phyloP scores from a whole-genome alignment of 139 green algal species.

The Chlorella sp. region DNA sequence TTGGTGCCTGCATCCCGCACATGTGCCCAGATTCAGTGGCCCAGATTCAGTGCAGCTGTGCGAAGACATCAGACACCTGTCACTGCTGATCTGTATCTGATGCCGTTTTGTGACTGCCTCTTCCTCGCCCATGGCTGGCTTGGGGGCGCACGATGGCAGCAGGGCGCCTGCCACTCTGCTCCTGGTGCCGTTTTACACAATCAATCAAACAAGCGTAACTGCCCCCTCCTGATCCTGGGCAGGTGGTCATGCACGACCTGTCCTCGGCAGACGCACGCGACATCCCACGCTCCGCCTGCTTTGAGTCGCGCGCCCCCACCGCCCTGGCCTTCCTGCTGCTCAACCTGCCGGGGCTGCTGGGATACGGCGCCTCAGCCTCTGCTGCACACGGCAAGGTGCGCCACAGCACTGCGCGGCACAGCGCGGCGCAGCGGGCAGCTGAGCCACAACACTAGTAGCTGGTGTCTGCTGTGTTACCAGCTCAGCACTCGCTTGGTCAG shows the following conservation, averaged over 20 bases:
- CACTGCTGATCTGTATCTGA: no score
- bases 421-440: not conserved
- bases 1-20: no score
- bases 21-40: no score
- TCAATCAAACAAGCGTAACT: not conserved
- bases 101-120: no score
- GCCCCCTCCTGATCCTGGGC: not conserved
- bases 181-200: not conserved
- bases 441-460: not conserved
- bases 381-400: not conserved
- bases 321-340: slow-evolving; percentile 54
- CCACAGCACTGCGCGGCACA: not conserved
- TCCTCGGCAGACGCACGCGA: slow-evolving; percentile 41
- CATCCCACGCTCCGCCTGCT: slow-evolving; percentile 48
- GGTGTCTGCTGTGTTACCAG: not conserved
- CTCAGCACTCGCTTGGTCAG: not conserved
- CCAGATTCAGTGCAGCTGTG: no score
- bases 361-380: not conserved
- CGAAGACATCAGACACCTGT: no score
- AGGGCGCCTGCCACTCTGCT: not conserved
- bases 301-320: slow-evolving; percentile 62
- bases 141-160: no score
- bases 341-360: slow-evolving; percentile 42
- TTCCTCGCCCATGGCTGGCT: no score
- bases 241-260: slow-evolving; percentile 60